phyloP scores from a whole-genome alignment of 805 yeast species.

The Wickerhamomyces hampshirensis region DNA sequence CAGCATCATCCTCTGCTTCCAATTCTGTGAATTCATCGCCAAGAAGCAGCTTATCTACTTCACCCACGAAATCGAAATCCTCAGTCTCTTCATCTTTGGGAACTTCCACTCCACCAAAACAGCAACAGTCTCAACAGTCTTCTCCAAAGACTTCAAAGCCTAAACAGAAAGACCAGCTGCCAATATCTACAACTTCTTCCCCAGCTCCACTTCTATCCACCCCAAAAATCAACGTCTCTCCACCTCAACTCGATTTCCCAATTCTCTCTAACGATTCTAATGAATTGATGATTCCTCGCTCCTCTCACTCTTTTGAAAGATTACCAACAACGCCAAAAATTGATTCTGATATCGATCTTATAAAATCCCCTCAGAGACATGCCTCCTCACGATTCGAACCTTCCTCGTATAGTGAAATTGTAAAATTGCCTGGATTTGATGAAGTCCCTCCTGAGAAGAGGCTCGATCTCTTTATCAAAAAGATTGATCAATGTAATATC shows the following conservation, averaged over 20 bases:
- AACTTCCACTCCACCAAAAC: conserved; percentile 1
- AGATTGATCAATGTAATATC: conserved; percentile 90
- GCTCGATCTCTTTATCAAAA: conserved; percentile 73
- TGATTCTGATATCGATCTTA: conserved; percentile 64
- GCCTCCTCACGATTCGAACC: conserved; percentile 90
- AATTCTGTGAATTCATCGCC: conserved; percentile 23
- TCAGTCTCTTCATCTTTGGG: conserved; percentile 7
- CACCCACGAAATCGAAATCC: conserved; percentile 15
- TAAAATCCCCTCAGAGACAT: conserved; percentile 84
- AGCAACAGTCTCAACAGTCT: conserved; percentile 1
- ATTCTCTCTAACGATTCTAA: conserved; percentile 12
- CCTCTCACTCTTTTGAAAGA: conserved; percentile 51
- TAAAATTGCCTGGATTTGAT: conserved; percentile 77
- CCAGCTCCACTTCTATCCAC: conserved; percentile 3
- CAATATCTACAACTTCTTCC: conserved; percentile 1
- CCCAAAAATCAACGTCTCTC: conserved; percentile 17
- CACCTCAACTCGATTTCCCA: conserved; percentile 10
- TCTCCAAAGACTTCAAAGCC: neutral
- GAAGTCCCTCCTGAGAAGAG: conserved; percentile 84
- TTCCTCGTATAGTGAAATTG: conserved; percentile 56
- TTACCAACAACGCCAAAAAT: conserved; percentile 52
- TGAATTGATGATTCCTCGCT: conserved; percentile 29
- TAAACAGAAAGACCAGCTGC: neutral
- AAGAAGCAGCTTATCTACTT: conserved; percentile 18
- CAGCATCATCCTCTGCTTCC: conserved; percentile 15